Conservation (phyloP, 805 yeast genomes). For the Wickerhamomyces pijperi region DNA sequence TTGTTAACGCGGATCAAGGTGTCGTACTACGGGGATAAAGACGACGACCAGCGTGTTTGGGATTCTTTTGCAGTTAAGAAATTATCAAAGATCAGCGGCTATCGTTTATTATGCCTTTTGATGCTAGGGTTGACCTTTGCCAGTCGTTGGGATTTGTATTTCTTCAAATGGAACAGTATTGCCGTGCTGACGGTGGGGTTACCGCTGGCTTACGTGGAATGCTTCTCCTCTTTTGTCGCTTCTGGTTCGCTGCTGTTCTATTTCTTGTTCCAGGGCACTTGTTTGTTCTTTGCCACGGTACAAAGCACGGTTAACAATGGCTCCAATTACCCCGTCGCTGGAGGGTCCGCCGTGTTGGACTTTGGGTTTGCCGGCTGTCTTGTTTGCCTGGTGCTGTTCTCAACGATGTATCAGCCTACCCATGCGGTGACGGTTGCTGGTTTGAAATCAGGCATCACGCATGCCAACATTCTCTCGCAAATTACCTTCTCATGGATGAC, state of each 20-base stretch:
- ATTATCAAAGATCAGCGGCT: conserved; percentile 7
- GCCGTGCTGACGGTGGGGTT: conserved; percentile 19
- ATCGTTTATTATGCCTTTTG: conserved; percentile 5
- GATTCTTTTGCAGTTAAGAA: conserved; percentile 7
- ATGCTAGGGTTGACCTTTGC: conserved; percentile 7
- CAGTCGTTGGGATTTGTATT: background rate
- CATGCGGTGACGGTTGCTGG: conserved; percentile 30
- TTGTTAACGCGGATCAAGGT: no score
- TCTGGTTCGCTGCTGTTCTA: conserved; percentile 60
- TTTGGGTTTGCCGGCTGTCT: conserved; percentile 20
- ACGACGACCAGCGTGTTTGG: conserved; percentile 1
- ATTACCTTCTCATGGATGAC: conserved; percentile 91
- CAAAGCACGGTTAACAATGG: conserved; percentile 24
- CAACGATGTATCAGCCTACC: conserved; percentile 23
- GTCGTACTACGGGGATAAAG: no score
- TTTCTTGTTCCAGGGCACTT: conserved; percentile 51
- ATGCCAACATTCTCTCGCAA: conserved; percentile 62
- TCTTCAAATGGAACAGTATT: conserved; percentile 8
- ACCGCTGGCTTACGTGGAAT: conserved; percentile 35
- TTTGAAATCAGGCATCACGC: conserved; percentile 32
- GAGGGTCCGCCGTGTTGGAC: conserved; percentile 7
- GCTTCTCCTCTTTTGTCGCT: conserved; percentile 35
- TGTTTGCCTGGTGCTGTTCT: conserved; percentile 16
- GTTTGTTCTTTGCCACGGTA: conserved; percentile 32
- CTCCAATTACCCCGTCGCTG: conserved; percentile 8